Evolutionary conservation across 345 rosid species (phyloP), one percentile per base, ranked within the genome.

Genomic region (Iberis pinnata): DNA sequence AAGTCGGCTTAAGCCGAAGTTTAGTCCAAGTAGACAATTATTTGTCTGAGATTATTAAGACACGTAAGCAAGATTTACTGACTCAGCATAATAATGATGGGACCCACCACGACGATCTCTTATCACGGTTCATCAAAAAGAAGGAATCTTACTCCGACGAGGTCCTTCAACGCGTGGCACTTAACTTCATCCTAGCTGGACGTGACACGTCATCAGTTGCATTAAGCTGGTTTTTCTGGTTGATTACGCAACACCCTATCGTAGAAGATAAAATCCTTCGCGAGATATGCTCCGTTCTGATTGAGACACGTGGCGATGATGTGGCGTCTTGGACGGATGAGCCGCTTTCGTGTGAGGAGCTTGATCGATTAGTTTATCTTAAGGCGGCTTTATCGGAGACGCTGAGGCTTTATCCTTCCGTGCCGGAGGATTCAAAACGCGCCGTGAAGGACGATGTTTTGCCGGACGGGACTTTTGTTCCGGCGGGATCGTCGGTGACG

Each of bases 121-220:
- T 90, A n/a, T 76, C 98, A 0, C 72, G 98, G 31, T 90, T 90
- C 74, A 78, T 90, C 78, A 90, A 81, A 71, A 90, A 84, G 54
- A 90, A 90, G 24, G 92, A 87, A 41, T 60, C 85, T 49, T 87
- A 82, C 79, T 69, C 96, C 0, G 96, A 87, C 65, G 55, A 72
- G 2, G 74, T 76, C 52, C 89, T 90, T 39, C 84, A 82, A 63
- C 92, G 87, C 65, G 95, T 90, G 61, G 98, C 96, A 10, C 87
- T 84, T 32, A 90, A 82, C 51, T 90, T 90, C 78, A 84, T 90
- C 75, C 78, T 90, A 31, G 98, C 98, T 25, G 98, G 98, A 22
- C 87, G 98, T 12, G 96, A 90, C 83, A 90, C 98, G 68, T 87
- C 96, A 54, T 80, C 96, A 0, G 98, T 84, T 2, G 96, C 98